A percentile compares a stretch with the other conserved stretches of the same genome.
Evolutionary conservation across 352 stramenopile species (phyloP).

Genomic region (Phytophthora chlamydospora): DNA sequence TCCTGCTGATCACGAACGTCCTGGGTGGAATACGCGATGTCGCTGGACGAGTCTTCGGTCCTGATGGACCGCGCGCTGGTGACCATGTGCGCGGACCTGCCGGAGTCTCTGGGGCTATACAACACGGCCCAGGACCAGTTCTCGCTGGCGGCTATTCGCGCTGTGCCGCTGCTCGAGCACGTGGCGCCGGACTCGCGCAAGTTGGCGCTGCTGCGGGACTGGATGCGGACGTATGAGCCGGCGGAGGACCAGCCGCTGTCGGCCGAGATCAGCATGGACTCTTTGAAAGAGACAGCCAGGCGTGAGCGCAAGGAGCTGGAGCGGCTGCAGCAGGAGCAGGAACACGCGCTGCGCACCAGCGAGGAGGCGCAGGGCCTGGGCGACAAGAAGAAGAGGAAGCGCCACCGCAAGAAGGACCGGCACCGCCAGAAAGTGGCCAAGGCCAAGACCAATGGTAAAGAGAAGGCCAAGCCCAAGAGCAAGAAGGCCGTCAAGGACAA

Average conservation of each 20-base stretch:
- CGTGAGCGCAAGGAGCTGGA: conserved; percentile 57
- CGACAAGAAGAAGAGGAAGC: conserved; percentile 36
- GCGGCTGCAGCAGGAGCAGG: conserved; percentile 45
- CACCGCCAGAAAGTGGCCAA: conserved; percentile 18
- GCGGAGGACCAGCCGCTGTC: conserved; percentile 57
- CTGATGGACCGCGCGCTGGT: conserved; percentile 81
- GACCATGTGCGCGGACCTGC: conserved; percentile 75
- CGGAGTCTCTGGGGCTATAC: conserved; percentile 80
- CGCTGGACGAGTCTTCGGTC: conserved; percentile 69
- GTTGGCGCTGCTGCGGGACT: conserved; percentile 68
- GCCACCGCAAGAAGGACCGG: conserved; percentile 26
- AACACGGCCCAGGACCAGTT: conserved; percentile 78
- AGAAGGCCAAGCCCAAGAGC: conserved; percentile 5
- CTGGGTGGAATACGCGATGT: too few species aligned
- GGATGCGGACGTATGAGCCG: conserved; percentile 72
- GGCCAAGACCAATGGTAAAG: conserved; percentile 11
- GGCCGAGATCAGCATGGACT: conserved; percentile 64
- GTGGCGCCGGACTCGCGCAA: conserved; percentile 66
- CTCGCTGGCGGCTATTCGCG: conserved; percentile 58
- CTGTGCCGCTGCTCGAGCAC: conserved; percentile 59
- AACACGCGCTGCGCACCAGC: conserved; percentile 46
- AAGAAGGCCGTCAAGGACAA: conserved; percentile 31
- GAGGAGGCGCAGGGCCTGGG: conserved; percentile 18
- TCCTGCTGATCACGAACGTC: too few species aligned
- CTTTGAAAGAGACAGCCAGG: conserved; percentile 49